Conservation (phyloP, 1,284 basidiomycete genomes). For the Fomitopsis schrenkii region DNA sequence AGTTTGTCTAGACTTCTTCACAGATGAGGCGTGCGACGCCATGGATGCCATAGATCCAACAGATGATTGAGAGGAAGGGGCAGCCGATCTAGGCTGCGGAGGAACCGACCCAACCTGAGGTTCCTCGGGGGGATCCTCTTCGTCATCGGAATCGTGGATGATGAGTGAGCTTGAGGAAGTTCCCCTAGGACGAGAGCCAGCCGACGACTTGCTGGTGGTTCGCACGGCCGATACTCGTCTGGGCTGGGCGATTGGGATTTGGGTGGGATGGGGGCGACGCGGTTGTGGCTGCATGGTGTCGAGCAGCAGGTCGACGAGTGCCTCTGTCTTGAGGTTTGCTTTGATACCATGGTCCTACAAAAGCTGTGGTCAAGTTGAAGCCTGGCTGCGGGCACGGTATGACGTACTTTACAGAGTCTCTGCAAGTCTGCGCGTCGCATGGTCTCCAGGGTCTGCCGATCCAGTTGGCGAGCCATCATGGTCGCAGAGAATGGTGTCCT, state of each 20-base stretch:
- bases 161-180: slow-evolving; percentile 42
- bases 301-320: slow-evolving; percentile 68
- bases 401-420: slow-evolving; percentile 66
- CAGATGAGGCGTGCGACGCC: slow-evolving; percentile 11
- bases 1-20: slow-evolving; percentile 65
- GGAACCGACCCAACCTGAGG: slow-evolving; percentile 3
- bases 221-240: slow-evolving; percentile 27
- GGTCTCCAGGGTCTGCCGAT: slow-evolving; percentile 50
- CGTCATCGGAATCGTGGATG: slow-evolving; percentile 48
- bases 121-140: slow-evolving; percentile 26
- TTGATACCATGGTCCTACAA: slow-evolving; percentile 68
- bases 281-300: slow-evolving; percentile 36
- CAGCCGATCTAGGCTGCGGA: slow-evolving; percentile 8
- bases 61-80: slow-evolving; percentile 24
- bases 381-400: neutral
- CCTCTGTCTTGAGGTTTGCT: slow-evolving; percentile 76
- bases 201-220: slow-evolving; percentile 28
- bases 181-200: slow-evolving; percentile 30
- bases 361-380: slow-evolving; percentile 16
- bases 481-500: slow-evolving; percentile 6
- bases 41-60: slow-evolving; percentile 22
- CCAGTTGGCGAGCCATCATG: slow-evolving; percentile 47
- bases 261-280: slow-evolving; percentile 13
- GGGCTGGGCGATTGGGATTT: slow-evolving; percentile 17
- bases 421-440: slow-evolving; percentile 73